Conservation (phyloP, 2,329 filamentous ascomycete species). For the Passalora sequoiae region DNA sequence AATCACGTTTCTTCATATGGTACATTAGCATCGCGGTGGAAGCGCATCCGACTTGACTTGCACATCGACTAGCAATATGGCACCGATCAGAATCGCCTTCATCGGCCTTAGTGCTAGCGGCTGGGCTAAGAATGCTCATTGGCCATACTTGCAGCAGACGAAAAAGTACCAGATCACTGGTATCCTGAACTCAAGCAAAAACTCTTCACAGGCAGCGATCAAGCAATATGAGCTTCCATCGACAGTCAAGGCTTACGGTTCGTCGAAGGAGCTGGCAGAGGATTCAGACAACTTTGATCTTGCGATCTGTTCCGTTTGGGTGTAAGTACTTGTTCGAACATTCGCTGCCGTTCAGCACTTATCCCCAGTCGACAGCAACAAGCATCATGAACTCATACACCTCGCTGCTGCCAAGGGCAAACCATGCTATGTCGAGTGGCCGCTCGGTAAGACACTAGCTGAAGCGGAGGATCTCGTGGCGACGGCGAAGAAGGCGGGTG, state of each 20-base stretch:
- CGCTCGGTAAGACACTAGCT: conserved; percentile 38
- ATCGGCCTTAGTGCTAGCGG: conserved; percentile 3
- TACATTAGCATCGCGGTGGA: no score
- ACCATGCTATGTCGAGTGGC: conserved; percentile 48
- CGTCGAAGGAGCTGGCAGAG: conserved; percentile 38
- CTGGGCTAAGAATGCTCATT: conserved; percentile 4
- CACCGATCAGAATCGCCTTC: conserved; percentile 8
- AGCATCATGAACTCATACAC: conserved; percentile 39
- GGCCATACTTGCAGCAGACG: conserved; percentile 7
- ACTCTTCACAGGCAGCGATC: conserved; percentile 5
- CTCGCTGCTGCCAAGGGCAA: conserved; percentile 43
- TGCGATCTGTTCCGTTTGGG: conserved; percentile 41
- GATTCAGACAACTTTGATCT: conserved; percentile 44
- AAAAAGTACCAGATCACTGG: conserved; percentile 4
- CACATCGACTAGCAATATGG: no score
- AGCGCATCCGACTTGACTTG: no score
- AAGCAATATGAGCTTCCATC: conserved; percentile 10
- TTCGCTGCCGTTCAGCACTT: not conserved
- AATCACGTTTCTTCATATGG: no score
- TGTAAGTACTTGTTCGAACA: conserved; percentile 18
- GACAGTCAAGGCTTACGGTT: conserved; percentile 40
- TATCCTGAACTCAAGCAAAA: conserved; percentile 11
- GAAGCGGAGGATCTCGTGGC: conserved; percentile 41
- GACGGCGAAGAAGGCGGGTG: conserved; percentile 38
- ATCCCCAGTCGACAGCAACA: conserved; percentile 21